Evolutionary conservation across 2,329 filamentous ascomycete species (phyloP).

Genomic region (Immersiporthe knoxdaviesiana): DNA sequence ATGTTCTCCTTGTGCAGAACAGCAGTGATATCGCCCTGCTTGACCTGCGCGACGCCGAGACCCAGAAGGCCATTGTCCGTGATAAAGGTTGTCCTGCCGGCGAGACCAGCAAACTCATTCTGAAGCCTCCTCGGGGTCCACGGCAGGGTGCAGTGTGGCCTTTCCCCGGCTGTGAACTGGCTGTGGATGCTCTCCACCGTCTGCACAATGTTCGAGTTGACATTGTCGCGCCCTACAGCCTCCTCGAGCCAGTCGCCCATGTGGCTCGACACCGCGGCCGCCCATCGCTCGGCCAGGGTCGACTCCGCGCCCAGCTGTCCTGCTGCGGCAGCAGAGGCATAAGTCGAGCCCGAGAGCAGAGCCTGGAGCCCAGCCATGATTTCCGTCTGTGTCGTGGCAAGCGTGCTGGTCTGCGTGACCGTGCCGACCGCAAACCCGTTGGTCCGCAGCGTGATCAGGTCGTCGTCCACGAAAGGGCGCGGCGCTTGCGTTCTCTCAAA

Average conservation of each 20-base stretch:
- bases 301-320: not conserved
- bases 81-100: not conserved
- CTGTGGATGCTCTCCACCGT: constrained; percentile 1
- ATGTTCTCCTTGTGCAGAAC: not conserved
- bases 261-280: not conserved
- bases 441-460: not conserved
- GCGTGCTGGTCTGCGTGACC: not conserved
- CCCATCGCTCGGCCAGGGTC: not conserved
- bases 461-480: not conserved
- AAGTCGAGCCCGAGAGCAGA: not conserved
- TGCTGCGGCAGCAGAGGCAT: not conserved
- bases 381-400: not conserved
- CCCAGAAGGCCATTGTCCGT: constrained; percentile 10
- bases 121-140: not conserved
- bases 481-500: not conserved
- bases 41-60: not conserved
- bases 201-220: constrained; percentile 1
- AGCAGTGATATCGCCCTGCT: constrained; percentile 10
- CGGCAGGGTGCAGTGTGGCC: not conserved
- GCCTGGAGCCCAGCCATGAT: not conserved
- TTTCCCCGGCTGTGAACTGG: not conserved
- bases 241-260: not conserved
- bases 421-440: not conserved
- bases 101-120: not conserved
- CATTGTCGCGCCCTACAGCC: not conserved